phyloP scores from a whole-genome alignment of 305 asterid species.

The Striga hermonthica region DNA sequence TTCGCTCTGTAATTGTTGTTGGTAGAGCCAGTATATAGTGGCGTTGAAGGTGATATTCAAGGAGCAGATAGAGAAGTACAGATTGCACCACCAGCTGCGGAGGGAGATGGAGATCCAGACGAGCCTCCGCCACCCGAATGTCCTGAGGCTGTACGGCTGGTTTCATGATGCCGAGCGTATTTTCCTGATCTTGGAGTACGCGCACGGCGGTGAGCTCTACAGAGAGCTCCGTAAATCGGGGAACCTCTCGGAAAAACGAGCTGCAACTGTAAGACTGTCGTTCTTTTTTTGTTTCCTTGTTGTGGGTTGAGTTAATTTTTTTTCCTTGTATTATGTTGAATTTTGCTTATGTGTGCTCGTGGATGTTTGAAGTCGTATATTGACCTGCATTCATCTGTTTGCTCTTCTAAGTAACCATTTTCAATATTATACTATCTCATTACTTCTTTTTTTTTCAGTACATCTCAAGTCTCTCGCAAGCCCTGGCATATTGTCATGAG shows the following conservation, averaged over 20 bases:
- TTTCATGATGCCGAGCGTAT: constrained; percentile 72
- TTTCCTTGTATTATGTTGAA: neutral
- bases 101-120: constrained; percentile 92
- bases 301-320: neutral
- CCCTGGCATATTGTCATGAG: constrained; percentile 80
- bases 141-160: constrained; percentile 79
- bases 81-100: constrained; percentile 64
- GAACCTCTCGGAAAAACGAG: constrained; percentile 60
- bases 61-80: constrained; percentile 76
- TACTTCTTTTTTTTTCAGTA: constrained; percentile 48
- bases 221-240: constrained; percentile 55
- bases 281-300: constrained; percentile 4
- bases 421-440: no score
- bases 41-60: constrained; percentile 85
- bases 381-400: constrained; percentile 7
- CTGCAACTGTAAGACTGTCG: constrained; percentile 54
- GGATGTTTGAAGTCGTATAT: constrained; percentile 1
- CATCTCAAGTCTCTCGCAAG: constrained; percentile 74
- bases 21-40: constrained; percentile 64
- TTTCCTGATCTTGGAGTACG: constrained; percentile 77
- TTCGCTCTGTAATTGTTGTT: neutral
- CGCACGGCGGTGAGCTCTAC: constrained; percentile 79
- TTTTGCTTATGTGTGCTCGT: neutral
- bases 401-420: neutral
- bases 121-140: constrained; percentile 69